Evolutionary conservation across 2,329 filamentous ascomycete species (phyloP), one percentile per base, ranked within the genome.

Genomic region (Sporothrix inflata): DNA sequence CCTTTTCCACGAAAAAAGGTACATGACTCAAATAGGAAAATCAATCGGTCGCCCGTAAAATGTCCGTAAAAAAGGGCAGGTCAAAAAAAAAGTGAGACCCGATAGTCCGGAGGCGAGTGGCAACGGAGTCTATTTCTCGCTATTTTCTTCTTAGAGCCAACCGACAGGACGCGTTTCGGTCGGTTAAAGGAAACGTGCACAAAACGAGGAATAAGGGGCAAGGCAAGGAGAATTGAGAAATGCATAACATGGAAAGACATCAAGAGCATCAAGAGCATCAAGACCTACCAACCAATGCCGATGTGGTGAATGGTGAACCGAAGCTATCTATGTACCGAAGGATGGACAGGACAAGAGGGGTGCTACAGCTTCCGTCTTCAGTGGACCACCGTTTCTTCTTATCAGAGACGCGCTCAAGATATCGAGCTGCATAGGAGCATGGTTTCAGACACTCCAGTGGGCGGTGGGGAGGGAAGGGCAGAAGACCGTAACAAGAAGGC

Each of bases 61-160:
- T 4, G 14, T 16, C 21, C 27, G 14, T 27, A 21, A 27, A 30
- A 45, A 30, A 12, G 19, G 16, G 14, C 40, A 65, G 40, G 8
- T 27, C 21, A 11, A 61, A 61, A 16, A 42, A 61, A 11, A 11
- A 45, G 57, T 61, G 57, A 40, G 38, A 27, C 60, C 21, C 24
- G 63, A 49, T 49, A 30, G 45, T n/a, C 47, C 19, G 27, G 49
- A 69, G 51, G 49, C 67, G 51, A 69, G 51, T 69, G 67, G 66
- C 67, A 63, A 57, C 30, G 21, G 63, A 66, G 61, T 12, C 42
- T 38, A 60, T 60, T 60, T 60, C 53, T 61, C 55, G n/a, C 55
- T 38, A 61, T 38, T n/a, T 61, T 42, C 34, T 12, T 57, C 14
- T 21, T 63, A 45, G 12, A 42, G 60, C 60, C 38, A 63, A 42